Evolutionary conservation across 1,284 basidiomycete genomes (phyloP), one percentile per base, ranked within the genome.

Genomic region (Acaromyces ingoldii): DNA sequence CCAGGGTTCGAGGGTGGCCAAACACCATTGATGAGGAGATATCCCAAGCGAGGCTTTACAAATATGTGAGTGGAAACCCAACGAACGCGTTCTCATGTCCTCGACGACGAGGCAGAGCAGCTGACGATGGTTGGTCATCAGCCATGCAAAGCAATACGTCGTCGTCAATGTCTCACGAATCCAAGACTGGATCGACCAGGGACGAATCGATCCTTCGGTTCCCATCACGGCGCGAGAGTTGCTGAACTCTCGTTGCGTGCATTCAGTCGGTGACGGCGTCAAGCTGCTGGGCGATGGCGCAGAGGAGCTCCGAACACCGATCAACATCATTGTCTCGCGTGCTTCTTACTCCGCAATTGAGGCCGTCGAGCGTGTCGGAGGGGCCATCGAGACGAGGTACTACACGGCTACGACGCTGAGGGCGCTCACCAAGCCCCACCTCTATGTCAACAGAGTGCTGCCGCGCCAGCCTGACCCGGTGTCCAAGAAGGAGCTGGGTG

Each of bases 31-130:
- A 86, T 85, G n/a, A 85, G 91, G 63, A 80, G 86, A 41, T 89
- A 92, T 74, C 93, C 93, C 7, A 98, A 98, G 80, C 82, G 85
- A 42, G 93, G 93, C 40, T 98, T 97, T 76, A 82, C 85, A 56
- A 97, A 96, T 78, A 83, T 84, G 91, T 92, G 70, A 72, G 88
- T 51, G 15, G 11, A 7, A 43, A n/a, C 19, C n/a, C 10, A 22
- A 31, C 2, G 26, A 33, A 7, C 5, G 15, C 36, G 9, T 38
- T 6, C 19, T 7, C 17, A 34, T 34, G 10, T 10, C 31, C 10
- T 34, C 10, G 31, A n/a, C 10, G 10, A 34, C 17, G n/a, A n/a
- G n/a, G n/a, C n/a, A n/a, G n/a, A n/a, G n/a, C n/a, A n/a, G n/a
- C n/a, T n/a, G n/a, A n/a, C n/a, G n/a, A n/a, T n/a, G n/a, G n/a